Evolutionary conservation across 306 rosid genomes (phyloP).

Genomic region (Acacia acuminata): DNA sequence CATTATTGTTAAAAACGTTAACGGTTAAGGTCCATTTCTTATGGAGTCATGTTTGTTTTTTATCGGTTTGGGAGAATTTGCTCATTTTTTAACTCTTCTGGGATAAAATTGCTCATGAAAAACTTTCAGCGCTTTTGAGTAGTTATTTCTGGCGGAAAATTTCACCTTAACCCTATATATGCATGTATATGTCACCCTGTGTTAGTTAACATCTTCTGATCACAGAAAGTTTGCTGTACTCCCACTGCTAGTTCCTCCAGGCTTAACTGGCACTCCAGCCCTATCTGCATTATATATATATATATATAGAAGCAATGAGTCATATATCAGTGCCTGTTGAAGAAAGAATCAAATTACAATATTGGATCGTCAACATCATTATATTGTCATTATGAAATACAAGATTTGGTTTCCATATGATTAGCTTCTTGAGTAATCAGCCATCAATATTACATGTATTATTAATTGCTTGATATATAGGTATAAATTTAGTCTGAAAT

Average conservation of each 20-base stretch:
- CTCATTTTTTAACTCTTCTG: too few relatives aligned
- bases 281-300: constrained; percentile 58
- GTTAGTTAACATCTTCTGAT: constrained; percentile 34
- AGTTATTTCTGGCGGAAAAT: too few relatives aligned
- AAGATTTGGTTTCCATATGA: not conserved
- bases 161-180: too few relatives aligned
- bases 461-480: not conserved
- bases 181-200: not conserved
- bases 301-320: not conserved
- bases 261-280: constrained; percentile 82
- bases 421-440: not conserved
- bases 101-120: too few relatives aligned
- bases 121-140: too few relatives aligned
- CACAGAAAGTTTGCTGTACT: constrained; percentile 76
- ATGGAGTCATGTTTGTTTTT: too few relatives aligned
- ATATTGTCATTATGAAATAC: not conserved
- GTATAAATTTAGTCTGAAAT: not conserved
- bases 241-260: constrained; percentile 82
- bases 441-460: too few relatives aligned
- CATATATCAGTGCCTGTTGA: not conserved
- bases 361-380: not conserved
- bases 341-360: not conserved
- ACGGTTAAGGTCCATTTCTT: too few relatives aligned
- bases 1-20: too few relatives aligned
- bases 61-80: too few relatives aligned